A percentile compares a stretch with the other conserved stretches of the same genome.
Evolutionary conservation across 371 early-diverging fungal genomes (phyloP).

Genomic region (Syncephalastrum contaminatum): DNA sequence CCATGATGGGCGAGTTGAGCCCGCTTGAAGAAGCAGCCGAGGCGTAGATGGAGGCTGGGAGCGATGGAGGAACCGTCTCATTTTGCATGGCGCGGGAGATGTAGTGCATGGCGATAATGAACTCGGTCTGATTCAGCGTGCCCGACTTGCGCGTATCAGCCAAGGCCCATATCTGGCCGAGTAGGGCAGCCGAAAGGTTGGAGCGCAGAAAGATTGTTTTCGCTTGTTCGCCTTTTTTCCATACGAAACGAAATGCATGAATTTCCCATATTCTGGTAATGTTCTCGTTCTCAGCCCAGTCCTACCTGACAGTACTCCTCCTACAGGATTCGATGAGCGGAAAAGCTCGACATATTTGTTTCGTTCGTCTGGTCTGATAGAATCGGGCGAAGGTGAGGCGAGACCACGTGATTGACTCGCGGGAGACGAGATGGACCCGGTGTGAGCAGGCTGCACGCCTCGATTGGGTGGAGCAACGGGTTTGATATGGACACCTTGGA

Average conservation of each 20-base stretch:
- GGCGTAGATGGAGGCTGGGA: constrained; percentile 60
- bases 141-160: constrained; percentile 73
- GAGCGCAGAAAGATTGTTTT: constrained; percentile 51
- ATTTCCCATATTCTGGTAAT: neutral
- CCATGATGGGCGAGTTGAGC: constrained; percentile 27
- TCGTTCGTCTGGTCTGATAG: constrained; percentile 64
- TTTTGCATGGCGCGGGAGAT: constrained; percentile 69
- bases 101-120: constrained; percentile 83
- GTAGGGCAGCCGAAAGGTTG: constrained; percentile 43
- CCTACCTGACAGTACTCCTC: constrained; percentile 63
- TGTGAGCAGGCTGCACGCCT: too few relatives aligned
- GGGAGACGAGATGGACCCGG: too few relatives aligned
- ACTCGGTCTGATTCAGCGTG: constrained; percentile 67
- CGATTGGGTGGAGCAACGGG: constrained; percentile 5
- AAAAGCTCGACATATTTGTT: constrained; percentile 72
- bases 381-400: constrained; percentile 7
- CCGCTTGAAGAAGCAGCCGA: constrained; percentile 50
- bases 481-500: constrained; percentile 42
- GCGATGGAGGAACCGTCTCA: constrained; percentile 53
- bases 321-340: constrained; percentile 61
- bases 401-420: neutral
- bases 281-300: constrained; percentile 20
- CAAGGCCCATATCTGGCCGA: constrained; percentile 59
- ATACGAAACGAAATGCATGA: constrained; percentile 4
- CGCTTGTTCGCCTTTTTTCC: constrained; percentile 43